phyloP scores from a whole-genome alignment of 306 rosid species.

The Urtica urens region DNA sequence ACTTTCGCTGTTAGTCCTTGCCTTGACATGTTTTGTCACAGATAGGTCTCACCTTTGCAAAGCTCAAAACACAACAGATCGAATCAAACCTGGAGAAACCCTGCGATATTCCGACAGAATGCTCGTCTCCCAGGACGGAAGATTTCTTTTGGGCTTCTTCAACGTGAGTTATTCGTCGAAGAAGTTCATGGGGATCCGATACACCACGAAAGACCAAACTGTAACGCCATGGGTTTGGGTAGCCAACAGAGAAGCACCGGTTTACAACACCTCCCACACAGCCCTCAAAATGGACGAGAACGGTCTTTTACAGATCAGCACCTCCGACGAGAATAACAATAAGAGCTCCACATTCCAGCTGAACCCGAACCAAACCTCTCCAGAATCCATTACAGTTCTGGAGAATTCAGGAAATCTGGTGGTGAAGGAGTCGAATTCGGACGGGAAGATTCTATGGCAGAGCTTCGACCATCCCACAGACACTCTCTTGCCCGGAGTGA shows the following conservation, averaged over 20 bases:
- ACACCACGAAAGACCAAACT: not conserved
- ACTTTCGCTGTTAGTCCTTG: too few species aligned
- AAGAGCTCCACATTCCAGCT: not conserved
- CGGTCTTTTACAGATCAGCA: not conserved
- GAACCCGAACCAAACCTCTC: not conserved
- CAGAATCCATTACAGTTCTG: not conserved
- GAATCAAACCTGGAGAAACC: conserved; percentile 5
- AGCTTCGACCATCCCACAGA: conserved; percentile 15
- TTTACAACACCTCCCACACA: not conserved
- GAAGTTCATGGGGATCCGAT: not conserved
- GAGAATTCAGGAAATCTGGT: conserved; percentile 4
- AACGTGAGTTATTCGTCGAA: not conserved
- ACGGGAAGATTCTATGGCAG: not conserved
- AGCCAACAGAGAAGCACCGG: not conserved
- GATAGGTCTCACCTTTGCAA: not conserved
- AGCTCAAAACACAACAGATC: not conserved
- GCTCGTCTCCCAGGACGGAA: conserved; percentile 4
- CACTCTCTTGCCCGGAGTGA: conserved; percentile 24
- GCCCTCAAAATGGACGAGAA: not conserved
- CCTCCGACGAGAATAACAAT: not conserved
- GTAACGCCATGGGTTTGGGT: not conserved
- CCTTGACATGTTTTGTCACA: too few species aligned
- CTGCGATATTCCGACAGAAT: not conserved
- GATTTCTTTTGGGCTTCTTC: conserved; percentile 17
- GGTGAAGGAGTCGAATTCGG: not conserved